Conservation (phyloP, 192 early-diverging fungal genomes). For the Mortierella claussenii region DNA sequence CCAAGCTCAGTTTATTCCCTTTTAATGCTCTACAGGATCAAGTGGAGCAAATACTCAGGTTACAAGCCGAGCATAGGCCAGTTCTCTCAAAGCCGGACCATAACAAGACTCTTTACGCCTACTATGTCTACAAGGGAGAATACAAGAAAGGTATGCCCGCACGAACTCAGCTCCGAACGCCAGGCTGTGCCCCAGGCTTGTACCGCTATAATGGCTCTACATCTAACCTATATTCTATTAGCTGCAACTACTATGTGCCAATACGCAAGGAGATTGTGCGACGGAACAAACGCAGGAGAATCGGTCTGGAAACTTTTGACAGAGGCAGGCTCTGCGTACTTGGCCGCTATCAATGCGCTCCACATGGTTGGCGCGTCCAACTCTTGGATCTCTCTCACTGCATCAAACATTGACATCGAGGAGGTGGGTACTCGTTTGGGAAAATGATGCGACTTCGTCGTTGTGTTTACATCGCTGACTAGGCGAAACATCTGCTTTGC, state of each 20-base stretch:
- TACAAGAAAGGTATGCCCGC: constrained; percentile 41
- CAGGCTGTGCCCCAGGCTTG: too few relatives aligned
- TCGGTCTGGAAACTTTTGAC: background rate
- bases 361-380: constrained; percentile 26
- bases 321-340: constrained; percentile 10
- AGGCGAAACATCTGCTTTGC: too few relatives aligned
- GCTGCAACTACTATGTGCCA: constrained; percentile 38
- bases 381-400: constrained; percentile 24
- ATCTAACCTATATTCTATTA: background rate
- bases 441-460: too few relatives aligned
- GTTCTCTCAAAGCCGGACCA: constrained; percentile 24
- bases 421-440: too few relatives aligned
- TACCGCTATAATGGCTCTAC: too few relatives aligned
- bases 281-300: constrained; percentile 5
- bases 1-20: constrained; percentile 31
- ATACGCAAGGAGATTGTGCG: constrained; percentile 25
- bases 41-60: constrained; percentile 27
- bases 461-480: too few relatives aligned
- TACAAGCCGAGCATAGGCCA: constrained; percentile 13
- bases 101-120: constrained; percentile 22
- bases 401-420: background rate
- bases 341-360: constrained; percentile 41
- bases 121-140: constrained; percentile 33
- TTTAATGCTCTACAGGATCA: constrained; percentile 36
- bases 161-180: too few relatives aligned